These are phyloP conservation scores for Populus hybrid DNA, from an alignment of 441 rosid species.

Conservation along the genomic window DNA sequence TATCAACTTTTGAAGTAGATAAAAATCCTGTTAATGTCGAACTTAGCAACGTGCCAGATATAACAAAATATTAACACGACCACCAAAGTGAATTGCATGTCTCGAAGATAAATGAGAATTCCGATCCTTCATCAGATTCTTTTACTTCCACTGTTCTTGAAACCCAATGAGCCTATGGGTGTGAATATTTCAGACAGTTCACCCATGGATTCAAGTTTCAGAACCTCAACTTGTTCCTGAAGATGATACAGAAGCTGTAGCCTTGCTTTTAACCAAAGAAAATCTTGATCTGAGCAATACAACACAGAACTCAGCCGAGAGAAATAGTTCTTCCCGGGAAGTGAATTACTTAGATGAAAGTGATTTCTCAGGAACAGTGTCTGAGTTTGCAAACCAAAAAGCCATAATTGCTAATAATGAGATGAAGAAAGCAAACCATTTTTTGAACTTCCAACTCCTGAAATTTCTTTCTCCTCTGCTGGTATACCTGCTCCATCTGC, in stretches of 20 bases:
- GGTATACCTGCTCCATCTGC: conserved; percentile 93
- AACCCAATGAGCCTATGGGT: conserved; percentile 29
- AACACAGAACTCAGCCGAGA: conserved; percentile 29
- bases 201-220: conserved; percentile 28
- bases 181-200: conserved; percentile 32
- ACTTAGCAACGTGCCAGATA: conserved; percentile 27
- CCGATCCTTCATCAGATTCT: conserved; percentile 24
- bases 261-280: conserved; percentile 32
- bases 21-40: conserved; percentile 26
- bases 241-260: conserved; percentile 24
- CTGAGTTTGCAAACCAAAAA: conserved; percentile 32
- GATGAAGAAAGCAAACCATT: conserved; percentile 22
- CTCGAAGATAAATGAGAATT: conserved; percentile 24
- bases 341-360: conserved; percentile 30
- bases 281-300: conserved; percentile 32
- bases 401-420: conserved; percentile 30
- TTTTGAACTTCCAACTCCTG: conserved; percentile 31
- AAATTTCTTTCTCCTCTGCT: conserved; percentile 43
- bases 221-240: conserved; percentile 32
- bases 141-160: conserved; percentile 23
- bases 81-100: conserved; percentile 27
- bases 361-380: conserved; percentile 29
- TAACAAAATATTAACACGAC: conserved; percentile 22
- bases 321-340: conserved; percentile 38
- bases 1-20: conserved; percentile 31